These are phyloP conservation scores for Eucalyptus erythrocorys DNA, from an alignment of 345 rosid genomes.

Conservation along the genomic window DNA sequence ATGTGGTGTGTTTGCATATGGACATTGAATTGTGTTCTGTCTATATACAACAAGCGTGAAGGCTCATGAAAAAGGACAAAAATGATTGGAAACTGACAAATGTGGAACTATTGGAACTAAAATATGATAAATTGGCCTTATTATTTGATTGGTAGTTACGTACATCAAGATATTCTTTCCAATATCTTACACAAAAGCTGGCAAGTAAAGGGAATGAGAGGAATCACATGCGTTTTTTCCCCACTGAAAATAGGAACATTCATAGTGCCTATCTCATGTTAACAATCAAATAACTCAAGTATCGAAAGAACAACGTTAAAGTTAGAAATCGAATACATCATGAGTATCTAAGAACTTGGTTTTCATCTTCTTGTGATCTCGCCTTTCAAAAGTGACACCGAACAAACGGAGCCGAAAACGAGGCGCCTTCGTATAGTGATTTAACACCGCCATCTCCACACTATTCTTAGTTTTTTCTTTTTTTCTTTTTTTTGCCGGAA, in stretches of 20 bases:
- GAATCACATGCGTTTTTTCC: not conserved
- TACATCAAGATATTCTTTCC: not conserved
- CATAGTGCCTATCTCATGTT: not conserved
- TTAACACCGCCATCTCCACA: not conserved
- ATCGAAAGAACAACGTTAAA: rapidly evolving
- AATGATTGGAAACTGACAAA: not conserved
- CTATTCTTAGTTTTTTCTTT: not conserved
- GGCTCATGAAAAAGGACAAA: not conserved
- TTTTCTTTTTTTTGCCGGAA: no score
- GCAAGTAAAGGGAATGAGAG: not conserved
- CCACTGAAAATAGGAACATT: not conserved
- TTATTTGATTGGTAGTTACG: not conserved
- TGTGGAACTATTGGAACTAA: not conserved
- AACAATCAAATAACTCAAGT: not conserved
- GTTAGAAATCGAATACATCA: rapidly evolving
- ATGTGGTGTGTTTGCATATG: not conserved
- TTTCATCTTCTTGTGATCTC: not conserved
- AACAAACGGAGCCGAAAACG: rapidly evolving
- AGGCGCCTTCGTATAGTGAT: not conserved
- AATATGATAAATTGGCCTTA: not conserved
- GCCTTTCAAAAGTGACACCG: not conserved
- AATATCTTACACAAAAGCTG: not conserved
- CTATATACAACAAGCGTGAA: not conserved
- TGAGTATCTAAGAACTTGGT: not conserved
- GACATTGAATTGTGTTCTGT: not conserved